Percentiles rank a stretch among this genome's conserved stretches.
Evolutionary conservation across 2,329 filamentous ascomycete species (phyloP).

Genomic region (Passalora sequoiae): DNA sequence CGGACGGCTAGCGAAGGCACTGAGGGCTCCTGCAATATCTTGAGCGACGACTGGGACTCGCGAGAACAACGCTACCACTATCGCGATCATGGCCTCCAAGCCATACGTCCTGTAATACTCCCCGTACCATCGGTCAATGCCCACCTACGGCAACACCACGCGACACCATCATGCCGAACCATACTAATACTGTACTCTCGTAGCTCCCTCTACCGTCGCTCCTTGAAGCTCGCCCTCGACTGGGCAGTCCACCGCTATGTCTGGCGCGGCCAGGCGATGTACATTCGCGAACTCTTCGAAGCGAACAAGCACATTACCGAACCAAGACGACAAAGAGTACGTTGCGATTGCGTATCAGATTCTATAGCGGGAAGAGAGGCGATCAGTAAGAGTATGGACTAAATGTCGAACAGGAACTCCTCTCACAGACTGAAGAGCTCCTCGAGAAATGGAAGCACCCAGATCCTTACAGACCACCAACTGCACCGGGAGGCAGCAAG

Average conservation of each 20-base stretch:
- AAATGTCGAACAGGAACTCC: conserved; percentile 77
- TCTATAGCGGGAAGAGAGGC: too few species aligned
- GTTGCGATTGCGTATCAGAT: too few species aligned
- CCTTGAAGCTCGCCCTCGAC: conserved; percentile 86
- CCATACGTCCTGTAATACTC: conserved; percentile 28
- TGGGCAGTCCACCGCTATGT: conserved; percentile 90
- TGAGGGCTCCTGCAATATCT: neutral
- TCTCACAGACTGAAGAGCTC: conserved; percentile 82
- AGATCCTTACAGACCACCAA: conserved; percentile 83
- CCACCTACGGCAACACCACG: too few species aligned
- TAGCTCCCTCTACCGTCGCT: conserved; percentile 79
- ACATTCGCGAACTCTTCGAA: conserved; percentile 92
- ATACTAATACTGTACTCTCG: too few species aligned
- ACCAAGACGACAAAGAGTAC: conserved; percentile 78
- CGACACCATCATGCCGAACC: too few species aligned
- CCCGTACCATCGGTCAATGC: conserved; percentile 10
- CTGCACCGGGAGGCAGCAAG: conserved; percentile 93
- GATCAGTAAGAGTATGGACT: too few species aligned
- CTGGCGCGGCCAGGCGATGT: conserved; percentile 93
- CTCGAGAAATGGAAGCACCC: conserved; percentile 96
- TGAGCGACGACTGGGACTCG: conserved; percentile 4
- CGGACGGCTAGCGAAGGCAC: conserved; percentile 2
- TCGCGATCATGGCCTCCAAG: conserved; percentile 37
- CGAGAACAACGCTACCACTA: too few species aligned
- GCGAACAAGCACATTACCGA: conserved; percentile 82